These are phyloP conservation scores for Trichophyton mentagrophytes DNA, from an alignment of 2,329 filamentous ascomycete genomes.

Conservation along the genomic window DNA sequence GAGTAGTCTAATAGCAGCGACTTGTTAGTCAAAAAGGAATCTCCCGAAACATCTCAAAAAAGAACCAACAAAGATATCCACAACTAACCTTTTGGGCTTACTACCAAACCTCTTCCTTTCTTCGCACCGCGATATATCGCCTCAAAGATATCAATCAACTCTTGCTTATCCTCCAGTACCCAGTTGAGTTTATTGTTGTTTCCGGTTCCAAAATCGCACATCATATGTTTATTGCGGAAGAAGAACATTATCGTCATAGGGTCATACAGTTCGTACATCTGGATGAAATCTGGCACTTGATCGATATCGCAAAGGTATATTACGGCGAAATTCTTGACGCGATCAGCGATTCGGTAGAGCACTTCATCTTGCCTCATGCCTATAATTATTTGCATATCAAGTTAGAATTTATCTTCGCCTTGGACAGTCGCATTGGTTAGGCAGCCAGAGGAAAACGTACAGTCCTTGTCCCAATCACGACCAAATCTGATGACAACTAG, in stretches of 20 bases:
- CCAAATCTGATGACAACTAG: conserved; percentile 91
- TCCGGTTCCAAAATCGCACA: conserved; percentile 82
- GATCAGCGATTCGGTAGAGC: conserved; percentile 84
- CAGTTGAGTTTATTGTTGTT: conserved; percentile 99
- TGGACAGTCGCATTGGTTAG: neutral
- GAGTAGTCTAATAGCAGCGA: conserved; percentile 40
- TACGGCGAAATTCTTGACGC: conserved; percentile 58
- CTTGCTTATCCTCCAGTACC: conserved; percentile 94
- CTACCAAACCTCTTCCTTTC: conserved; percentile 91
- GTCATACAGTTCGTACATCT: conserved; percentile 90
- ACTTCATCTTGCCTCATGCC: conserved; percentile 78
- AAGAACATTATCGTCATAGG: conserved; percentile 95
- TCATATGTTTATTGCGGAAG: conserved; percentile 98
- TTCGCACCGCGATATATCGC: conserved; percentile 97
- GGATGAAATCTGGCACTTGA: conserved; percentile 81
- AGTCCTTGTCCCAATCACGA: conserved; percentile 69
- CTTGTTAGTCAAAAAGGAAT: neutral
- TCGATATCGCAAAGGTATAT: conserved; percentile 88
- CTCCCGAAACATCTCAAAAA: neutral
- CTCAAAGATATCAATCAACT: conserved; percentile 96
- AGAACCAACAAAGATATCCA: neutral
- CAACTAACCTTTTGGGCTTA: conserved; percentile 70
- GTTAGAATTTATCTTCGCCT: neutral
- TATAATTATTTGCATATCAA: conserved; percentile 8
- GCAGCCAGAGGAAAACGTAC: conserved; percentile 18